Evolutionary conservation across 345 rosid species (phyloP), one percentile per base, ranked within the genome.

Genomic region (Moricandia arvensis): DNA sequence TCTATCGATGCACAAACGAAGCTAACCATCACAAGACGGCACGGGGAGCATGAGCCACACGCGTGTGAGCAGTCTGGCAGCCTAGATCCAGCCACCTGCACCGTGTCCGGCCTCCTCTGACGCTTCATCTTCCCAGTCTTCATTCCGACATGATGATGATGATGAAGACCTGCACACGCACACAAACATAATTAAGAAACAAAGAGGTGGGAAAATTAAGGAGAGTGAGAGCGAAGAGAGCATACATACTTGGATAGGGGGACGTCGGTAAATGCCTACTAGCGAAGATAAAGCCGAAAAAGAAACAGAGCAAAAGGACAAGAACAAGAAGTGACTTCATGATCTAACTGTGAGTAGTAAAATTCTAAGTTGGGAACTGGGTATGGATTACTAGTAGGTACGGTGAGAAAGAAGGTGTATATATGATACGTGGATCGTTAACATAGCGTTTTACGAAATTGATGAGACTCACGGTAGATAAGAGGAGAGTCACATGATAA

Each of bases 11-110:
- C 85, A 71, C 99, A 92, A 15, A 89, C 90, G 63, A 89, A 90
- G 88, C 97, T 92, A 53, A 95, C 93, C 91, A 92, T 89, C 43
- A 95, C 97, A 64, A 95, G 87, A 64, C 90, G 82, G 63, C 97
- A 95, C 7, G 99, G 97, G 5, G 82, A 82, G 82, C 98, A 93
- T 7, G 97, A 93, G 18, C 98, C 98, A 62, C 97, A 93, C 10
- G 97, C 98, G 67, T 91, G 95, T 1, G 98, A 87, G 71, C 97
- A 93, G 76, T 89, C 98, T 0, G 97, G 97, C 66, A 91, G 78
- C 69, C 96, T 89, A 30, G 97, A 91, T 6, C 97, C 97, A 21
- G 96, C 97, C 17, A 89, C 83, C 37, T 88, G 86, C 7, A 93
- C 88, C 9, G 90, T 84, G 59, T 89, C 90, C 16, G 81, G 77